These are phyloP conservation scores for Maudiozyma bulderi DNA, from an alignment of 805 yeast species.

Conservation along the genomic window DNA sequence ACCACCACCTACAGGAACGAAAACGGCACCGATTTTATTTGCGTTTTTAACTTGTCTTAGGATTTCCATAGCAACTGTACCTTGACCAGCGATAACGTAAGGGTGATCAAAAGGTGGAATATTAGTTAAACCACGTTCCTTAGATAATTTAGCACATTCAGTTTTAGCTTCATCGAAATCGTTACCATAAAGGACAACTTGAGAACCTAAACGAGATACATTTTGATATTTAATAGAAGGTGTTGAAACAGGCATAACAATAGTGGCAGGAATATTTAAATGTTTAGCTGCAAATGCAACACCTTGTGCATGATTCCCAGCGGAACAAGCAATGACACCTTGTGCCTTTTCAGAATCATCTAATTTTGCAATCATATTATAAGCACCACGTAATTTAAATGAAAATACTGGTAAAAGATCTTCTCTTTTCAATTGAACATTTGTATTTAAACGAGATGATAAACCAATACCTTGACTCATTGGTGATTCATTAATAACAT, in stretches of 20 bases:
- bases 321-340: slow-evolving; percentile 97
- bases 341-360: slow-evolving; percentile 45
- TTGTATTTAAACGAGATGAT: slow-evolving; percentile 65
- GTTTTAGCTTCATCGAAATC: slow-evolving; percentile 92
- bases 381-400: slow-evolving; percentile 94
- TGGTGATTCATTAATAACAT: slow-evolving; percentile 88
- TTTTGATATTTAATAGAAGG: slow-evolving; percentile 91
- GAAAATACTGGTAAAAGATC: slow-evolving; percentile 92
- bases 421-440: slow-evolving; percentile 77
- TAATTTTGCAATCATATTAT: slow-evolving; percentile 89
- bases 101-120: slow-evolving; percentile 99
- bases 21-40: slow-evolving; percentile 72
- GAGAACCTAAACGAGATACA: slow-evolving; percentile 86
- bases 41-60: slow-evolving; percentile 66
- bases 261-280: slow-evolving; percentile 84
- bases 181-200: slow-evolving; percentile 86
- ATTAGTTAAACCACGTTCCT: slow-evolving; percentile 66
- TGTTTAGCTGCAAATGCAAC: slow-evolving; percentile 87
- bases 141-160: slow-evolving; percentile 69
- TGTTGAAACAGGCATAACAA: slow-evolving; percentile 96
- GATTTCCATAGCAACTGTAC: slow-evolving; percentile 90
- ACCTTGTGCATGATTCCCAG: slow-evolving; percentile 99
- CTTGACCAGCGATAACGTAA: slow-evolving; percentile 96
- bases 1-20: slow-evolving; percentile 95
- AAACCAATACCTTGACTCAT: slow-evolving; percentile 64